Base-by-base conservation (phyloP, 148 eudicot genomes). In the Agrostemma githago region DNA sequence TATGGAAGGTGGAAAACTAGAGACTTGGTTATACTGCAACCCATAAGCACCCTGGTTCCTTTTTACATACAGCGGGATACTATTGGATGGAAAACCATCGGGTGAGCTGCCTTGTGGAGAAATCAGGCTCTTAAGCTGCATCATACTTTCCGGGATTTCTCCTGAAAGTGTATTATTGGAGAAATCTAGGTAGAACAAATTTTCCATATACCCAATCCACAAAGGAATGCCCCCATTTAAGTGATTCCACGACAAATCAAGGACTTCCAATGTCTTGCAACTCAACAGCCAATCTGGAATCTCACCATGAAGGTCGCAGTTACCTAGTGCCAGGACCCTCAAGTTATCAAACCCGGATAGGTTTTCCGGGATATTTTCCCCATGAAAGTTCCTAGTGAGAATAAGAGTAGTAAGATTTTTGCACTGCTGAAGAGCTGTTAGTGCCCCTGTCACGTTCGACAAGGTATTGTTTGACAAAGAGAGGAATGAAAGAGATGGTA, bases 1-100 rank as follows among this genome's bases (percentile, higher is more conserved):
- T 26, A 93, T 83, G 5, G 98, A 86, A n/a, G 98, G 98, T 34
- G 98, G 98, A 40, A 93, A 93, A 77, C 91, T 93, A 4, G 89
- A 86, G 77, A 84, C 88, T 74, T 93, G 96, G 79, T 89, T 92
- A 79, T 92, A 92, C 78, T 80, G 93, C 72, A 90, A 79, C 56
- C 96, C 91, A 48, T 69, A 80, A 58, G 84, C 85, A 74, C 91
- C 89, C 77, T 87, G 87, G 75, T 90, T 92, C 78, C 97, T 79
- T 86, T 87, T 92, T n/a, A 92, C 93, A 53, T 81, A 90, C 51
- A 92, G 78, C 5, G 97, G 97, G 40, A 88, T 83, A n/a, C 90
- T 88, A 63, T 79, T 81, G 15, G 88, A 56, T 16, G 77, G 51
- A 76, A 76, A 78, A 72, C 82, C 83, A 79, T 77, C 84, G 0